Evolutionary conservation across 1,284 basidiomycete species (phyloP).

Genomic region (Macrocystidia cucumis): DNA sequence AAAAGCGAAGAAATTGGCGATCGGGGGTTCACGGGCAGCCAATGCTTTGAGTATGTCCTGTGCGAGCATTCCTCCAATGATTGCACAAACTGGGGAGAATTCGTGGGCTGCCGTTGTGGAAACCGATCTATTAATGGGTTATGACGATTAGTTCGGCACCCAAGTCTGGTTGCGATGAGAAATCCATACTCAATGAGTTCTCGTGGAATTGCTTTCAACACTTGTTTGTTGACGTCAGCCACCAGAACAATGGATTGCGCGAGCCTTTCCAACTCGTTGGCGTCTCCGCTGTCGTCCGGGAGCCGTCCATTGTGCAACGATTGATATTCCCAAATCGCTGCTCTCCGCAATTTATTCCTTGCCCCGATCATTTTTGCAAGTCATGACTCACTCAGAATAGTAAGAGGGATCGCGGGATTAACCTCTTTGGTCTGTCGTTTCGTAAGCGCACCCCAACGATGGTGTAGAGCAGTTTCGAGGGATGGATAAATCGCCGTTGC

Average conservation of each 20-base stretch:
- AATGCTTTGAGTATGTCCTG: constrained; percentile 94
- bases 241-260: constrained; percentile 52
- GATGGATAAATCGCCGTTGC: constrained; percentile 60
- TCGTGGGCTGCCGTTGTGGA: constrained; percentile 73
- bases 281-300: constrained; percentile 42
- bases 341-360: constrained; percentile 6
- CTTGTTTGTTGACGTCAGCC: constrained; percentile 67
- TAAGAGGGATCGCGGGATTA: constrained; percentile 65
- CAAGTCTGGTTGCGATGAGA: constrained; percentile 6
- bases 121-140: constrained; percentile 36
- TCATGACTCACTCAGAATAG: constrained; percentile 56
- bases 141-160: constrained; percentile 8
- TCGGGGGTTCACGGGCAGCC: constrained; percentile 84
- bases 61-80: constrained; percentile 89
- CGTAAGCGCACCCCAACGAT: constrained; percentile 63
- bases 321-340: constrained; percentile 85
- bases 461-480: constrained; percentile 55
- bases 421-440: constrained; percentile 74
- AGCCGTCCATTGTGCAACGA: constrained; percentile 44
- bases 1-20: constrained; percentile 90
- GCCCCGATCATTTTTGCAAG: no score
- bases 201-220: constrained; percentile 44
- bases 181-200: constrained; percentile 50
- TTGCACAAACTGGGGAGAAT: constrained; percentile 85
- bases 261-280: constrained; percentile 52